phyloP scores from a whole-genome alignment of 257 asterid species.

The Solanum peruvianum region DNA sequence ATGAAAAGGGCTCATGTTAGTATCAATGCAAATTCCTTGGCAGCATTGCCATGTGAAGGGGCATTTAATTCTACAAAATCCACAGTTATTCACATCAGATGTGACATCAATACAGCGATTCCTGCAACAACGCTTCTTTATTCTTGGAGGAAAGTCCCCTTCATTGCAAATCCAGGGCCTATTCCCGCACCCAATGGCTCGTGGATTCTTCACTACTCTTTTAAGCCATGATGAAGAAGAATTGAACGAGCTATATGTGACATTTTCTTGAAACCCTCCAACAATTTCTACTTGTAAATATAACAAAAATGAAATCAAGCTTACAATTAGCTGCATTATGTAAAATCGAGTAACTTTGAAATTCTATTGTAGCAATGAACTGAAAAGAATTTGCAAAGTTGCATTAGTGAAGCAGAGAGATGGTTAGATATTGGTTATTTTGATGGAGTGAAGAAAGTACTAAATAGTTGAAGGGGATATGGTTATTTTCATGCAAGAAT shows the following conservation, averaged over 20 bases:
- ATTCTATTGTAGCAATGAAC: neutral
- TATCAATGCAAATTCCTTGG: constrained; percentile 33
- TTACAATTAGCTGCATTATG: neutral
- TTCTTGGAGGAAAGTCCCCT: constrained; percentile 6
- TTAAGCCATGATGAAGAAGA: constrained; percentile 28
- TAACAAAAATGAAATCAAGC: neutral
- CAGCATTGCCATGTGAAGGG: constrained; percentile 63
- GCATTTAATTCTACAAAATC: constrained; percentile 50
- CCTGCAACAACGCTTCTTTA: constrained; percentile 33
- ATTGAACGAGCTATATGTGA: constrained; percentile 10
- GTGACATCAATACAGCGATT: constrained; percentile 51
- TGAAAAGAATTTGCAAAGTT: neutral
- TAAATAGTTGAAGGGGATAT: neutral
- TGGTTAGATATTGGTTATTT: neutral
- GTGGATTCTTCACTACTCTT: constrained; percentile 9
- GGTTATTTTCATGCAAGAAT: neutral
- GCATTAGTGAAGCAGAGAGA: neutral
- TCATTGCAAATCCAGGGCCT: constrained; percentile 62
- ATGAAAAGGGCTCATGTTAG: constrained; percentile 34
- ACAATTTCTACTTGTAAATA: neutral
- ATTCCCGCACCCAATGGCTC: constrained; percentile 35
- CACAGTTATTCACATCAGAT: constrained; percentile 53
- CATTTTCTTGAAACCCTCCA: neutral
- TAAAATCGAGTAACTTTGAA: neutral
- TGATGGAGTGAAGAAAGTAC: neutral